Base-by-base conservation (phyloP, 208 protist genomes). In the Lotmaria passim region DNA sequence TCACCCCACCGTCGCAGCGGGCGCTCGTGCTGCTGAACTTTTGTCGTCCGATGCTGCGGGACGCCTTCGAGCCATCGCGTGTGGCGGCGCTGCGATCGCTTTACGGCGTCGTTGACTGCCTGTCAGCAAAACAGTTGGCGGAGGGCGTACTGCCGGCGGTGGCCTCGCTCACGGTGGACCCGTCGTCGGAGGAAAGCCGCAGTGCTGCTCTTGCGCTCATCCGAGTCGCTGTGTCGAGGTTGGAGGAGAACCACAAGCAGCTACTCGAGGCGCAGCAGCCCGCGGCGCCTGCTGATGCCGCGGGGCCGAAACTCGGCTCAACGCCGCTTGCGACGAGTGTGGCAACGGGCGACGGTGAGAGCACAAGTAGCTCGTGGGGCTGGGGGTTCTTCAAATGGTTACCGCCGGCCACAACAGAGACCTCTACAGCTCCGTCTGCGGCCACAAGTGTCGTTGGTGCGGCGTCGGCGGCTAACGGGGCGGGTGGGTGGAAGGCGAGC, bases 21-120 rank as follows among this genome's bases (percentile, higher is more conserved):
- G 78, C 82, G 24, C 60, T 46, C 31, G 75, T 92, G 3, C 64
- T 96, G 30, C 60, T 92, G 26, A 72, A 71, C 15, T 85, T 64
- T 15, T 96, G 93, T 69, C 70, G 78, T 21, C 76, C 91, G 21
- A 91, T 93, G 83, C 73, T 97, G 17, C 87, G 89, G 24, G 93
- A 97, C 63, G 74, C 85, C 21, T 96, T 96, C 78, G 65, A 78
- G 36, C 90, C 83, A 15, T 90, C 79, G 11, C 79, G 91, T 8
- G 24, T 88, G 39, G 88, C 86, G 23, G 87, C 86, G 0, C 65
- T 95, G 60, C 78, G 77, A 11, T 81, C 81, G 24, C 66, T 96
- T 43, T 58, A 79, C 7, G 67, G 85, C 10, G 83, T 80, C 7
- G 34, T 89, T 5, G 57, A 75, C 17, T 71, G 58, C 39, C 50